A percentile compares a stretch with the other conserved stretches of the same genome.
Conservation (phyloP, 2,329 filamentous ascomycete genomes). For the Cadophora sp. region DNA sequence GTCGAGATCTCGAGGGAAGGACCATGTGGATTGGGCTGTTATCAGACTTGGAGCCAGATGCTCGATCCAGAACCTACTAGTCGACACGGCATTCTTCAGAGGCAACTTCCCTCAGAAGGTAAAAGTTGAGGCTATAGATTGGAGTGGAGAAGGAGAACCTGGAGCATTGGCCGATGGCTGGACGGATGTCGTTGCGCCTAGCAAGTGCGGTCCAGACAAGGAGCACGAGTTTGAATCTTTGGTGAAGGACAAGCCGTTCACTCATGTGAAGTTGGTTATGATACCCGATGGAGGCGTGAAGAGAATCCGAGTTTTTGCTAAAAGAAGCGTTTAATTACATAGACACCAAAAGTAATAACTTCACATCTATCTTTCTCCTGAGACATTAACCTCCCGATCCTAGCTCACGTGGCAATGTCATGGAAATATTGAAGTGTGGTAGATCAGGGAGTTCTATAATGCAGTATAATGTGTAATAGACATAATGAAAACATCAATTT, state of each 20-base stretch:
- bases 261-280: slow-evolving; percentile 83
- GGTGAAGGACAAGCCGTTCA: slow-evolving; percentile 67
- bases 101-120: slow-evolving; percentile 85
- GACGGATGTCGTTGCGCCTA: slow-evolving; percentile 69
- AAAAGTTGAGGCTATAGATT: slow-evolving; percentile 67
- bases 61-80: slow-evolving; percentile 68
- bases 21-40: slow-evolving; percentile 82
- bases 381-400: too few species aligned
- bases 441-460: too few species aligned
- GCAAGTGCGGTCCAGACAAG: slow-evolving; percentile 73
- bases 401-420: background rate
- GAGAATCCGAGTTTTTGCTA: slow-evolving; percentile 79
- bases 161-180: slow-evolving; percentile 64
- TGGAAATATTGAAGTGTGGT: background rate
- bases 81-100: slow-evolving; percentile 84
- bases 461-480: too few species aligned
- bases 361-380: background rate
- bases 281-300: slow-evolving; percentile 95
- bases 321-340: slow-evolving; percentile 47
- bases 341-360: background rate
- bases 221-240: slow-evolving; percentile 71
- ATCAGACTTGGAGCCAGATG: slow-evolving; percentile 73
- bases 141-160: slow-evolving; percentile 61
- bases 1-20: slow-evolving; percentile 72
- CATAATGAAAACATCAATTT: too few species aligned